Base-by-base conservation (phyloP, 768 basidiomycete genomes). In the Mycena latifolia region DNA sequence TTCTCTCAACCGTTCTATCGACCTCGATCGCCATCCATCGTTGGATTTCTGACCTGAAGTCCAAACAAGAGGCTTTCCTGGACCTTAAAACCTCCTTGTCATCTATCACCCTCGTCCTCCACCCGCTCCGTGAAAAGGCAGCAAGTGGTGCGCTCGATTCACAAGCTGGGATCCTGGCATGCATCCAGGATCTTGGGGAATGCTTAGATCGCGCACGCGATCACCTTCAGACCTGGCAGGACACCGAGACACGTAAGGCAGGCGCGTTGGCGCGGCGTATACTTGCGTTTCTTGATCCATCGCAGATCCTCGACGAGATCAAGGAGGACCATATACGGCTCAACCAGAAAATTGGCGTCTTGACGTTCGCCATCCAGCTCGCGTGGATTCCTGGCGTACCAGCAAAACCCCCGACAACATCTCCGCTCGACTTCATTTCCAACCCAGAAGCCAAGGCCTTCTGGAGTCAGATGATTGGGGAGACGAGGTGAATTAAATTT, bases 1-100 rank as follows among this genome's bases (percentile, higher is more conserved):
- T 65, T 48, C 52, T 65, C 31, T 65, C 63, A 8, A 54, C 63
- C 11, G 63, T 65, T 29, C 51, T 65, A 17, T 65, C 63, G n/a
- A 59, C 51, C 24, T 28, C 63, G 20, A 65, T 59, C 35, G 56
- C 57, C 15, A 28, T 65, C 5, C 35, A 37, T 29, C 56, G 25
- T 33, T 65, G 63, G 63, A 25, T 65, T 14, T 43, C 25, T 8
- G 48, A 59, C 5, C 39, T 65, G 20, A 58, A 59, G 28, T 65
- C 63, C 33, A 59, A 65, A 24, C 57, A 65, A 20, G 53, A 18
- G 24, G 57, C 57, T 27, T 37, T 65, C 46, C 57, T 39, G 10
- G 63, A 65, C 6, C 63, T 65, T 9, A 59, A 55, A 20, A 59
- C 18, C 37, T 48, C 33, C 14, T 11, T 65, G 35, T 65, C 57